Evolutionary conservation across 2,329 filamentous ascomycete species (phyloP).

Genomic region (Pseudogymnoascus sp.): DNA sequence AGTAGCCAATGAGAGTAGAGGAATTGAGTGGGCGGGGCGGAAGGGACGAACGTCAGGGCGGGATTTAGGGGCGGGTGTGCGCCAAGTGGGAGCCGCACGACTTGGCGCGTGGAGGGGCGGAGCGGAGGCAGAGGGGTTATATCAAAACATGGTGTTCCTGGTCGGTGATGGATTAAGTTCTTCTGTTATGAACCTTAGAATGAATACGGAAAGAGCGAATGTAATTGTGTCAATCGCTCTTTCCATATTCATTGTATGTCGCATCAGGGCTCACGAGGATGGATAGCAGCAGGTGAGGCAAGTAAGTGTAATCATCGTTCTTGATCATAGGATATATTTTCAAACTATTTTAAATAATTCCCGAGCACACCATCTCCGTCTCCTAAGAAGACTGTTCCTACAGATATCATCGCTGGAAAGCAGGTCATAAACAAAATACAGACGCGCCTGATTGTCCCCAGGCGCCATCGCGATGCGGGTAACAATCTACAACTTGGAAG

Average conservation of each 20-base stretch:
- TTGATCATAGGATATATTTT: conserved; percentile 7
- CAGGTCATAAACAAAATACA: conserved; percentile 9
- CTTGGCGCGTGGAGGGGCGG: neutral
- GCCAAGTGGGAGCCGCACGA: neutral
- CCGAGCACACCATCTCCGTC: neutral
- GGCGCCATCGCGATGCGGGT: neutral
- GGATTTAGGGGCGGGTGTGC: neutral
- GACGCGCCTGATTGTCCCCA: neutral
- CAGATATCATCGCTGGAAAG: conserved; percentile 11
- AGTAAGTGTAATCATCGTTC: neutral
- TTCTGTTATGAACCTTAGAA: neutral
- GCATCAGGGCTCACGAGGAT: neutral
- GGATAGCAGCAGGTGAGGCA: neutral
- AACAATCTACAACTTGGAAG: conserved; percentile 26
- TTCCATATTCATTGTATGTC: neutral
- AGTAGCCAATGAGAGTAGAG: neutral
- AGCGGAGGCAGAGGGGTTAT: neutral
- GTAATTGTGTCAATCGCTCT: too few species aligned
- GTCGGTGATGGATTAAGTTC: neutral
- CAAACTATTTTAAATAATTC: neutral
- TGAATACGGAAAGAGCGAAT: neutral
- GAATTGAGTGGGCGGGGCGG: neutral
- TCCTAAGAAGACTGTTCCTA: conserved; percentile 6
- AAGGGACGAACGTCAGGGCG: neutral
- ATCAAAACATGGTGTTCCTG: neutral